Evolutionary conservation across 331 rosid genomes (phyloP), one percentile per base, ranked within the genome.

Genomic region (Quercus lobata): DNA sequence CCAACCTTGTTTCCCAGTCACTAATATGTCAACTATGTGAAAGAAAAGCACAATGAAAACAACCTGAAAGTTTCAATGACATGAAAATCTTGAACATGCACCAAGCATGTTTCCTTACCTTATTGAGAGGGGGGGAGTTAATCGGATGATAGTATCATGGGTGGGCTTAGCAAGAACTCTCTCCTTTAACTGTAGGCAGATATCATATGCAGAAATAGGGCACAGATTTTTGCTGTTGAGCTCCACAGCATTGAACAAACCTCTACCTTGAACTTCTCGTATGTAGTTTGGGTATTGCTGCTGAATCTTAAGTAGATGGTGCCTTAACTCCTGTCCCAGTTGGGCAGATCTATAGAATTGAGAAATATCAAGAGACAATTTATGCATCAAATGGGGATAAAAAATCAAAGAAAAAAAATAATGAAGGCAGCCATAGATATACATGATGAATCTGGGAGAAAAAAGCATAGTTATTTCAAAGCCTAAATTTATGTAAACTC

Each of bases 91-190:
- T 58, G 46, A 70, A 24, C 35, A 34, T 25, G 56, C 49, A 68
- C 52, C 27, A 9, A 70, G 72, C 74, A 66, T 55, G 76, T 72
- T 86, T 80, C 14, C 69, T 80, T 89, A 90, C 98, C 98, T 91
- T 27, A 96, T 83, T 76, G 94, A 86, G 46, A 96, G 92, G 4
- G 98, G 98, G 16, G 99, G 99, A 79, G 98, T 93, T 84, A 93
- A 88, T 76, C 98, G 93, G 76, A 96, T 91, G n/a, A 90, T 93
- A 46, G 97, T 34, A 76, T 91, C 91, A 76, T 96, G 99, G 32
- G 97, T 96, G 56, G 99, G 90, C 91, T 96, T 96, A 29, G 98
- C 98, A 83, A 96, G 99, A 63, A 96, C 85, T 81, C 98, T 91
- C 18, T 96, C 92, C 90, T 96, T 96, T 86, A 96, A 77, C 85